Base-by-base conservation (phyloP, 768 basidiomycete species). In the Neoboletus subvelutipes region DNA sequence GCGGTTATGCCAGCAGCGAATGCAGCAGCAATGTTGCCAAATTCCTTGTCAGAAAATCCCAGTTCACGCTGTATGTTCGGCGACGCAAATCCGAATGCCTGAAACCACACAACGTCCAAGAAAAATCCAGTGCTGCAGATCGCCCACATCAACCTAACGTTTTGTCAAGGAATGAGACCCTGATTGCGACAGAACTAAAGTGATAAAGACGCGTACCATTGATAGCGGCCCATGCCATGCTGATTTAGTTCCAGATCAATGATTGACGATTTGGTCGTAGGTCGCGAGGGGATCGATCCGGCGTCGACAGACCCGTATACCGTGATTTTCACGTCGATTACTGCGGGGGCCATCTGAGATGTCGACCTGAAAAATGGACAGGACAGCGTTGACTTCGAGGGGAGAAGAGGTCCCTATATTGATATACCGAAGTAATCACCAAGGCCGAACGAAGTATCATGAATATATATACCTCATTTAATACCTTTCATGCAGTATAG, bases 41-140 rank as follows among this genome's bases (percentile, higher is more conserved):
- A 55, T 29, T 59, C 51, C 20, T 63, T 63, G 57, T 64, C 61
- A 5, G 62, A 56, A 37, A 54, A 64, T 22, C 61, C 62, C 26
- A 64, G 31, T 54, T 64, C 62, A 13, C 28, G 61, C 45, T 64
- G 61, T 6, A 63, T 43, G 43, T 24, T 53, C 3, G 58, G 11
- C 46, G 9, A 37, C 3, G 28, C 37, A 2, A 63, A 40, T 22
- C 15, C 26, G 4, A 52, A 28, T 0, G 50, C 53, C 22, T 43
- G 39, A 6, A 29, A 28, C 61, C 61, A 64, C 47, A 57, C 36
- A 15, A 52, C n/a, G 13, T 64, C 55, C 48, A 64, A 29, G 41
- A 50, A 47, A 43, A 57, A 47, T 18, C 61, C 63, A 0, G 55
- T 52, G 4, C 58, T 45, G 8, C 61, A 64, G 34, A 63, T 54